Conservation (phyloP, 176 grass and related monocot genomes). For the Oryza longistaminata region DNA sequence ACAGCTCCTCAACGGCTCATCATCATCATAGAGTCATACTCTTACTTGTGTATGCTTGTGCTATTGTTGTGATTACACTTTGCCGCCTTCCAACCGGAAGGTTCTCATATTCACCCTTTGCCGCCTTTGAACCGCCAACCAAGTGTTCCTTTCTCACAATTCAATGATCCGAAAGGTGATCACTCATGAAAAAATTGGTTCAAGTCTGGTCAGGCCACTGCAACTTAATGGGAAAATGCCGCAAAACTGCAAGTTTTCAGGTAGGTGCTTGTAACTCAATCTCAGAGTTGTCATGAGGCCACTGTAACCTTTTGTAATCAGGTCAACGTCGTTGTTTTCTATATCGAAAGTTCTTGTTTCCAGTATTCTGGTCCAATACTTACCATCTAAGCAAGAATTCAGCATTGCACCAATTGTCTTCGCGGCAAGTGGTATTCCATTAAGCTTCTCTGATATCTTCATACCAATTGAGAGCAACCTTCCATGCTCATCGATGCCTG, state of each 20-base stretch:
- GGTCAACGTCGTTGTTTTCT: neutral
- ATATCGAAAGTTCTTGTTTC: neutral
- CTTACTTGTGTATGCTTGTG: too few relatives aligned
- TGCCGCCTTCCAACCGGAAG: neutral
- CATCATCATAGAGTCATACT: too few relatives aligned
- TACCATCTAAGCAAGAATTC: neutral
- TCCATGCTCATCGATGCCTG: neutral
- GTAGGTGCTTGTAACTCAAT: too few relatives aligned
- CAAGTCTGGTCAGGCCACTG: slow-evolving; percentile 11
- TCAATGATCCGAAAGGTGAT: slow-evolving; percentile 34
- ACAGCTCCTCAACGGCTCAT: too few relatives aligned
- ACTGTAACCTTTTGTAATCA: neutral
- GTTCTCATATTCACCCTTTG: slow-evolving; percentile 66
- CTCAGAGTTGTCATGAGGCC: neutral
- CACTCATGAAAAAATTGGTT: slow-evolving; percentile 21
- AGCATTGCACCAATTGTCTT: slow-evolving; percentile 31
- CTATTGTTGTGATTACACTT: too few relatives aligned
- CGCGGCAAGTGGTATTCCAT: slow-evolving; percentile 28
- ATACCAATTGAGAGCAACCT: slow-evolving; percentile 11
- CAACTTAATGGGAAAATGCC: slow-evolving; percentile 30
- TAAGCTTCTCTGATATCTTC: slow-evolving; percentile 17
- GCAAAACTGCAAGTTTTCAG: slow-evolving; percentile 1
- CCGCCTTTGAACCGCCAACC: slow-evolving; percentile 35
- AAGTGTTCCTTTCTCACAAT: slow-evolving; percentile 7
- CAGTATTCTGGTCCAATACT: neutral